phyloP scores from a whole-genome alignment of 352 stramenopile species.

The Globisporangium paddicum region DNA sequence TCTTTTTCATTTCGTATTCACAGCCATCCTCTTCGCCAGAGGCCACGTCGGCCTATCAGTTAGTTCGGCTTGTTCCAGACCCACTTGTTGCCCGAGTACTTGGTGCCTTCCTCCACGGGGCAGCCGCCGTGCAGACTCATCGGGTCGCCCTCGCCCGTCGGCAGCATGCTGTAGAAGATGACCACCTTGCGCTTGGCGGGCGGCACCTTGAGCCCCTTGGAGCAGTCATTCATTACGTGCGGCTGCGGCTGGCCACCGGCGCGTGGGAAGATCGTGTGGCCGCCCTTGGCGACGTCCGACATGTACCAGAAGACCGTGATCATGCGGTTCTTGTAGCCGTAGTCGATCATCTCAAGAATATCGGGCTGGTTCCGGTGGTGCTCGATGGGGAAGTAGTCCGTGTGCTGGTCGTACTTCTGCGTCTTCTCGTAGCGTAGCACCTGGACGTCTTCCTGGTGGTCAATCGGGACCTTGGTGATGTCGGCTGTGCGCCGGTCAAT shows the following conservation, averaged over 20 bases:
- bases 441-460: conserved; percentile 65
- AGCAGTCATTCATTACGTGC: conserved; percentile 47
- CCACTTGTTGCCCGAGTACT: conserved; percentile 83
- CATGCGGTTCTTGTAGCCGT: conserved; percentile 81
- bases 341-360: conserved; percentile 47
- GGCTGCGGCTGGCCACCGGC: conserved; percentile 41
- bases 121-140: conserved; percentile 70
- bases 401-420: conserved; percentile 76
- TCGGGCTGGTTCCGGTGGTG: conserved; percentile 32
- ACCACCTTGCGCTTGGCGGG: conserved; percentile 75
- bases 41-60: background rate
- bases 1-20: background rate
- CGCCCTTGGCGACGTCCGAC: conserved; percentile 66
- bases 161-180: conserved; percentile 80
- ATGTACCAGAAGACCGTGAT: conserved; percentile 88
- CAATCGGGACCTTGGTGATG: conserved; percentile 50
- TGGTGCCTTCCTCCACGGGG: conserved; percentile 64
- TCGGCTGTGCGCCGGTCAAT: conserved; percentile 66
- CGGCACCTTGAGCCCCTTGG: conserved; percentile 52
- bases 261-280: conserved; percentile 71
- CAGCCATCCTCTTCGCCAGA: background rate
- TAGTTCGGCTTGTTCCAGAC: conserved; percentile 71
- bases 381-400: conserved; percentile 54
- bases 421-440: conserved; percentile 66
- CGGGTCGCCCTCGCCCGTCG: conserved; percentile 51